A percentile compares a stretch with the other conserved stretches of the same genome.
These are phyloP conservation scores for Talaromyces nanjingensis DNA, from an alignment of 495 filamentous ascomycete genomes.

Conservation along the genomic window DNA sequence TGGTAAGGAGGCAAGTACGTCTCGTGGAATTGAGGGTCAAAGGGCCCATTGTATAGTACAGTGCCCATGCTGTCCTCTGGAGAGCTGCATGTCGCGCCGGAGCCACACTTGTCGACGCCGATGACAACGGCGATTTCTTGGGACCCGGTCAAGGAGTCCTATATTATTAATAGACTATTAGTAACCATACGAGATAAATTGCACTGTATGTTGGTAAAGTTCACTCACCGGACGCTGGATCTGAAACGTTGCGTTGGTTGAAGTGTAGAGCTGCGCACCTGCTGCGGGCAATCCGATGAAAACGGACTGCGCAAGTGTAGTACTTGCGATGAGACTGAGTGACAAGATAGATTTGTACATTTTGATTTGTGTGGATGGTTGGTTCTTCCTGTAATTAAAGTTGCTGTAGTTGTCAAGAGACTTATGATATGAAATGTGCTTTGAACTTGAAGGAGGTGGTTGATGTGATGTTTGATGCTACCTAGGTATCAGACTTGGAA, in stretches of 20 bases:
- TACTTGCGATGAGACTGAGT: slow-evolving; percentile 17
- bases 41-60: slow-evolving; percentile 25
- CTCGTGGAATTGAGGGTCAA: slow-evolving; percentile 26
- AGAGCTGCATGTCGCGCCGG: slow-evolving; percentile 10
- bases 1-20: slow-evolving; percentile 19
- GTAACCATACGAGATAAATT: background rate
- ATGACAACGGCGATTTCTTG: slow-evolving; percentile 27
- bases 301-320: slow-evolving; percentile 59
- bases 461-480: background rate
- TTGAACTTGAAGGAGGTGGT: background rate
- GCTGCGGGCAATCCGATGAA: slow-evolving; percentile 55
- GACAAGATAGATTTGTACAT: slow-evolving; percentile 16
- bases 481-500: background rate
- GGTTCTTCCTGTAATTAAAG: background rate
- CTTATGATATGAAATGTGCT: background rate
- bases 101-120: slow-evolving; percentile 25
- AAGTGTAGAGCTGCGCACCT: slow-evolving; percentile 14
- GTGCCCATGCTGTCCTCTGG: slow-evolving; percentile 20
- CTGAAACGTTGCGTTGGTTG: slow-evolving; percentile 20
- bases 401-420: background rate
- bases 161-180: background rate
- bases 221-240: slow-evolving; percentile 26
- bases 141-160: slow-evolving; percentile 26
- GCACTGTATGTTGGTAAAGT: background rate
- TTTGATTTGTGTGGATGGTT: background rate